Evolutionary conservation across 2,329 filamentous ascomycete species (phyloP), one percentile per base, ranked within the genome.

Genomic region (Neophaeococcomyces aloes): DNA sequence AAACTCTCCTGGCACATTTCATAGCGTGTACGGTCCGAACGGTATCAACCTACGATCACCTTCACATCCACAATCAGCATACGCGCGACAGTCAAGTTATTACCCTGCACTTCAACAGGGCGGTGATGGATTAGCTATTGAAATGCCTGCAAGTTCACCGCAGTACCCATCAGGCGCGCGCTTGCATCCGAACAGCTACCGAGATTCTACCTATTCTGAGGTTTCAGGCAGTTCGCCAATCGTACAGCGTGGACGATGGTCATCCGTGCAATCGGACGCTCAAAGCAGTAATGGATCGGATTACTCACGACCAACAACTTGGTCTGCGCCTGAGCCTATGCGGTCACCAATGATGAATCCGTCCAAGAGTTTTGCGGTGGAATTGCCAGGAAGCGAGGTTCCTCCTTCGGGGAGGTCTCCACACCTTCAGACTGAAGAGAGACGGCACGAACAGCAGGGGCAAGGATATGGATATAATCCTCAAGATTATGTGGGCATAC

Each of bases 91-190:
- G 25, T 31, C 36, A 6, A 31, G 18, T 27, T 46, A 41, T 23
- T 10, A 48, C 44, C 17, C 34, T 47, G 7, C 49, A 51, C 21
- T 19, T 19, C 40, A 44, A 8, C 41, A 29, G 17, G 39, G 44
- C 19, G 31, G 44, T 6, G 44, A 46, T 31, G 53, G 53, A 18
- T 47, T 55, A 2, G 51, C 51, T 2, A 53, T 55, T 29, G 53
- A 55, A 42, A 55, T 55, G 53, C 43, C 44, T 2, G 53, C 49
- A 17, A 51, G 48, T 32, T 50, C 46, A 6, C 46, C 50, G 21
- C 50, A 41, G 23, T 31, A 45, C 30, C 17, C 29, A 13, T 13
- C 17, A 7, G 11, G 7, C 10, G 14, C 39, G 15, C 30, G 35
- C 29, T 32, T 42, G 19, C 14, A 27, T 19, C 39, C 38, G 14